Evolutionary conservation across 441 rosid species (phyloP).

Genomic region (Biscutella auriculata): DNA sequence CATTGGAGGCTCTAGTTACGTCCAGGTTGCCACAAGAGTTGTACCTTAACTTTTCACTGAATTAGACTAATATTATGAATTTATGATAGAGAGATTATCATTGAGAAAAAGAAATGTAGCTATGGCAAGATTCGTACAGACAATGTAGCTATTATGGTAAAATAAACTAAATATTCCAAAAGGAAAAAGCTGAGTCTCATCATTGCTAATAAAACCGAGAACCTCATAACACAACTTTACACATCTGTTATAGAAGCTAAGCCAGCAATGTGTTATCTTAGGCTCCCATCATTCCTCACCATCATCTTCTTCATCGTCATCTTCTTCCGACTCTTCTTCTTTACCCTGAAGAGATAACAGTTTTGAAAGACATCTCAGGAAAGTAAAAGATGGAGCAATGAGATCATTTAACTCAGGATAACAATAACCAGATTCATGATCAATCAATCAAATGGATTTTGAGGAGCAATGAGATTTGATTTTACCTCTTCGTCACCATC

Average conservation of each 20-base stretch:
- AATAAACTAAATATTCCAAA: slow-evolving; percentile 15
- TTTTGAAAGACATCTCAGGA: neutral
- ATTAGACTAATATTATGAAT: neutral
- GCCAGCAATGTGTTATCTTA: slow-evolving; percentile 17
- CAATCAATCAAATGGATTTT: neutral
- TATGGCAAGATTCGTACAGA: slow-evolving; percentile 2
- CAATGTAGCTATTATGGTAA: slow-evolving; percentile 13
- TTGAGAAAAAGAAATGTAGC: neutral
- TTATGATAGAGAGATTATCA: neutral
- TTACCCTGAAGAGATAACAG: slow-evolving; percentile 34
- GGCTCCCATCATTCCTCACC: slow-evolving; percentile 41
- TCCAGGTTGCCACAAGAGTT: slow-evolving; percentile 49
- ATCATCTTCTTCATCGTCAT: slow-evolving; percentile 40
- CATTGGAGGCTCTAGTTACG: slow-evolving; percentile 42
- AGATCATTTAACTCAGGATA: neutral
- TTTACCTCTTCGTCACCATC: slow-evolving; percentile 68
- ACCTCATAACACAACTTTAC: slow-evolving; percentile 21
- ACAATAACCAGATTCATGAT: neutral
- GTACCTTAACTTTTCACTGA: neutral
- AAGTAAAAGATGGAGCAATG: neutral
- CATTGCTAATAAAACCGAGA: slow-evolving; percentile 11
- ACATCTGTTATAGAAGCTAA: slow-evolving; percentile 28
- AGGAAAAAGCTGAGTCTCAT: slow-evolving; percentile 6
- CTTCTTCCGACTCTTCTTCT: slow-evolving; percentile 51
- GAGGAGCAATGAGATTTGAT: neutral